Conservation (phyloP, 2,329 filamentous ascomycete species). For the Dothideomycetes sp. region DNA sequence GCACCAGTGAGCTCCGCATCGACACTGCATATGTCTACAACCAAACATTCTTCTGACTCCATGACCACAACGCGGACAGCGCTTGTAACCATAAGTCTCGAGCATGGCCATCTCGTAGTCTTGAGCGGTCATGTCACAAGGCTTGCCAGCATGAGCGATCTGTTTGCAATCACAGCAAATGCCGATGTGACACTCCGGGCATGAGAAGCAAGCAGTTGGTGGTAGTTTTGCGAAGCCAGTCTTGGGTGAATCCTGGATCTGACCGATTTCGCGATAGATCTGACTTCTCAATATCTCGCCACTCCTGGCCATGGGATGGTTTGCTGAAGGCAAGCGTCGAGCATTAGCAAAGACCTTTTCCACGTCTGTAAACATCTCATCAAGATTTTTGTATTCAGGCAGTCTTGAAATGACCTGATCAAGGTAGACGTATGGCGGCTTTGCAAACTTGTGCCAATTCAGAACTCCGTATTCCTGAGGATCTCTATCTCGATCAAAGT, state of each 20-base stretch:
- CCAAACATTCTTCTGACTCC: constrained; percentile 41
- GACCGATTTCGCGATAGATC: constrained; percentile 5
- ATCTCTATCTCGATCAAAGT: background rate
- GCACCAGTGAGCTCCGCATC: constrained; percentile 44
- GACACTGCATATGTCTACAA: constrained; percentile 40
- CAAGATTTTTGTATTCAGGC: background rate
- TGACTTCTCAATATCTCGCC: constrained; percentile 3
- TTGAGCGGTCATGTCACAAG: constrained; percentile 30
- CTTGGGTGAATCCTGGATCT: constrained; percentile 1
- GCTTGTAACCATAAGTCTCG: constrained; percentile 38
- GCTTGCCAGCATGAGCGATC: constrained; percentile 29
- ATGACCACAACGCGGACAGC: constrained; percentile 41
- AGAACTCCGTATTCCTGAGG: background rate
- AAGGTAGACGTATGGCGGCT: background rate
- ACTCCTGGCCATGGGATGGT: background rate
- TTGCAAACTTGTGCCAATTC: background rate
- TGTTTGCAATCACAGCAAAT: constrained; percentile 39
- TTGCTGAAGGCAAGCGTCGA: background rate
- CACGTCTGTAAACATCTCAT: constrained; percentile 4
- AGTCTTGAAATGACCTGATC: background rate
- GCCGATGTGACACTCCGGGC: constrained; percentile 34
- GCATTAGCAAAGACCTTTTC: constrained; percentile 1
- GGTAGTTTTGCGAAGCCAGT: background rate
- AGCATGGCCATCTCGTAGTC: constrained; percentile 31
- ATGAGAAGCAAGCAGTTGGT: constrained; percentile 25